Evolutionary conservation across 495 filamentous ascomycete species (phyloP), one percentile per base, ranked within the genome.

Genomic region (Zalerion maritima): DNA sequence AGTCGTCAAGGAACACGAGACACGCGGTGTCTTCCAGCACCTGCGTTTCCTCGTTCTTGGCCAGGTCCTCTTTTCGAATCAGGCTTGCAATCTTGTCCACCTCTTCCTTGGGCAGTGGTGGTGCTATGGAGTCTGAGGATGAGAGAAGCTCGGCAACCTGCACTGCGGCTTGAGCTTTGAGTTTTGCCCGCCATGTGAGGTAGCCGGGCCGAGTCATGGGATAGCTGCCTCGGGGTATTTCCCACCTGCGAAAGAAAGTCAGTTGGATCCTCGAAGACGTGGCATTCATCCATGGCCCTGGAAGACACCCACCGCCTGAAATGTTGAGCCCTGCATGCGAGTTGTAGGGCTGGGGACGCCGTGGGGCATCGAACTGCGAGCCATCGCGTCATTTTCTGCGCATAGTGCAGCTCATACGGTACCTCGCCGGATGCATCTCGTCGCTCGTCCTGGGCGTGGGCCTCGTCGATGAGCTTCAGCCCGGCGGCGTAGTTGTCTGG

Each of bases 11-110:
- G 49, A 89, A 89, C 19, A 89, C 81, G 24, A 89, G 54, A 50
- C 81, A 89, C 10, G 81, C 81, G 31, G 83, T 78, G 56, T 89
- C 81, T 52, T 89, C 81, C 37, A 89, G 52, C 5, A 67, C 58
- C 61, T 82, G 77, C 34, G 67, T 68, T 46, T 84, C 78, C 19
- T 59, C 53, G 35, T 81, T 72, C 31, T 54, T 37, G 50, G 62
- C 63, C 37, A 81, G 44, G 21, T 64, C 62, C 35, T 80, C 75
- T 54, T 82, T 81, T 27, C 71, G 47, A 24, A 82, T 62, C 49
- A 82, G 44, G 17, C 58, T 55, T 0, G 61, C 71, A 3, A 80
- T 69, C 34, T 71, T 52, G 35, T 52, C 45, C 12, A 62, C 36
- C 20, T 57, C 56, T 14, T 55, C 47, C 14, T 33, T 37, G 2